A percentile compares a stretch with the other conserved stretches of the same genome.
These are phyloP conservation scores for Stenogyne calaminthoides DNA, from an alignment of 305 asterid species.

Conservation along the genomic window DNA sequence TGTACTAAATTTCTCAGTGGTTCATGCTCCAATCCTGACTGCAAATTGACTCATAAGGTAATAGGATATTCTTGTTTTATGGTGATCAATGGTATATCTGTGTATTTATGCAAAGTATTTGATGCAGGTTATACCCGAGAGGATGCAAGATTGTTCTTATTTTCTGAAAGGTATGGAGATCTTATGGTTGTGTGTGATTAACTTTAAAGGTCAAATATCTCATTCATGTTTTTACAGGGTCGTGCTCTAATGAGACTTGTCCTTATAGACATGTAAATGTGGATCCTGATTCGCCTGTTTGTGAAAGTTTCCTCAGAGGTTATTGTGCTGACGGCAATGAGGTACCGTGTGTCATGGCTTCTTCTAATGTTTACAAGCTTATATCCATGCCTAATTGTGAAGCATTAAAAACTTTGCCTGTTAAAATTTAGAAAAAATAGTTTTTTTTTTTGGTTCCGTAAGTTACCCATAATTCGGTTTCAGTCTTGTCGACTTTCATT, in stretches of 20 bases:
- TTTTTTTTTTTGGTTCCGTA: background rate
- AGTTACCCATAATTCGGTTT: background rate
- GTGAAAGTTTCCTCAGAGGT: constrained; percentile 93
- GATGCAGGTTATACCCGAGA: constrained; percentile 88
- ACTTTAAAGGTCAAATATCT: constrained; percentile 28
- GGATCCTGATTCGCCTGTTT: constrained; percentile 65
- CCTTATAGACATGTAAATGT: constrained; percentile 95
- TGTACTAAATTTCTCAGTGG: constrained; percentile 92
- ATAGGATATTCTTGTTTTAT: constrained; percentile 29
- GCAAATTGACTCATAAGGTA: constrained; percentile 98
- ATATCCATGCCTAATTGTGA: constrained; percentile 13
- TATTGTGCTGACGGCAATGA: constrained; percentile 95
- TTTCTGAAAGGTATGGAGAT: constrained; percentile 74
- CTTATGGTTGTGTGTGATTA: constrained; percentile 19
- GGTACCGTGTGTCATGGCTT: constrained; percentile 57
- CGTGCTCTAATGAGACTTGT: constrained; percentile 85
- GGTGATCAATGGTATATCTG: constrained; percentile 18
- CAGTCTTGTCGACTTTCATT: background rate
- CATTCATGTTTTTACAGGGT: constrained; percentile 58
- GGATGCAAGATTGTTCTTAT: constrained; percentile 98
- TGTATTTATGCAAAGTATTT: constrained; percentile 34
- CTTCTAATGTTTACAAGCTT: constrained; percentile 18
- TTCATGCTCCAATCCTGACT: constrained; percentile 64
- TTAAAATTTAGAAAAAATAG: background rate
- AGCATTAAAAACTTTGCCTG: background rate